Percentiles rank a stretch among this genome's conserved stretches.
Evolutionary conservation across 768 basidiomycete genomes (phyloP).

Genomic region (Tylopilus balloui): DNA sequence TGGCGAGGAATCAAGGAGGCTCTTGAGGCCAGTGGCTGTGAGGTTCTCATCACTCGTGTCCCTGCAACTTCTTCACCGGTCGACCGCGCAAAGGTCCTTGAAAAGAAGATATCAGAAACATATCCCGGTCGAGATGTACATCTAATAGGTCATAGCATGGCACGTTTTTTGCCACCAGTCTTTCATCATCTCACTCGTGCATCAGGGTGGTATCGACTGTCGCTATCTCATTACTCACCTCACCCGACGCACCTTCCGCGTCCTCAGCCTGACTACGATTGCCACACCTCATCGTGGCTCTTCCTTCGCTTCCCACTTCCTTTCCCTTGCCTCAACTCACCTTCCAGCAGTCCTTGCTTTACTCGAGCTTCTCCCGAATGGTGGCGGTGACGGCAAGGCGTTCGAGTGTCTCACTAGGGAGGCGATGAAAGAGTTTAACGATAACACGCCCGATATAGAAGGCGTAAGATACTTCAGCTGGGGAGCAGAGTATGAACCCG

Average conservation of each 20-base stretch:
- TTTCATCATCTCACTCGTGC: conserved; percentile 1
- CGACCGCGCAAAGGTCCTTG: conserved; percentile 88
- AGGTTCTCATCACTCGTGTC: conserved; percentile 91
- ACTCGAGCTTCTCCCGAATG: conserved; percentile 82
- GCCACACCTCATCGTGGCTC: conserved; percentile 94
- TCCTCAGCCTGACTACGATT: conserved; percentile 89
- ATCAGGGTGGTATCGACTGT: conserved; percentile 89
- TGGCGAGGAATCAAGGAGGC: conserved; percentile 97
- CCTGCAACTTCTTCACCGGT: conserved; percentile 87
- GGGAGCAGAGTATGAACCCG: conserved; percentile 89
- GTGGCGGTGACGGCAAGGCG: conserved; percentile 92
- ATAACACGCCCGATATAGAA: conserved; percentile 71
- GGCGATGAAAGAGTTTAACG: conserved; percentile 87
- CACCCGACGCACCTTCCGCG: conserved; percentile 67
- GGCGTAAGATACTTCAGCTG: conserved; percentile 90
- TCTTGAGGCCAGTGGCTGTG: conserved; percentile 79
- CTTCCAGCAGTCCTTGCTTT: conserved; percentile 69
- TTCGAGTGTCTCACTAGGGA: conserved; percentile 84
- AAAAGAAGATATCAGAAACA: conserved; percentile 68
- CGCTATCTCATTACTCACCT: conserved; percentile 84
- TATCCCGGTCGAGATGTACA: conserved; percentile 86
- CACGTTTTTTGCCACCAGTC: conserved; percentile 25
- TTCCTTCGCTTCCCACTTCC: conserved; percentile 87
- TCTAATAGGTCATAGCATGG: conserved; percentile 82
- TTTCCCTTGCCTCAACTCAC: conserved; percentile 61